Base-by-base conservation (phyloP, 2,329 filamentous ascomycete genomes). In the Fusarium sp. region DNA sequence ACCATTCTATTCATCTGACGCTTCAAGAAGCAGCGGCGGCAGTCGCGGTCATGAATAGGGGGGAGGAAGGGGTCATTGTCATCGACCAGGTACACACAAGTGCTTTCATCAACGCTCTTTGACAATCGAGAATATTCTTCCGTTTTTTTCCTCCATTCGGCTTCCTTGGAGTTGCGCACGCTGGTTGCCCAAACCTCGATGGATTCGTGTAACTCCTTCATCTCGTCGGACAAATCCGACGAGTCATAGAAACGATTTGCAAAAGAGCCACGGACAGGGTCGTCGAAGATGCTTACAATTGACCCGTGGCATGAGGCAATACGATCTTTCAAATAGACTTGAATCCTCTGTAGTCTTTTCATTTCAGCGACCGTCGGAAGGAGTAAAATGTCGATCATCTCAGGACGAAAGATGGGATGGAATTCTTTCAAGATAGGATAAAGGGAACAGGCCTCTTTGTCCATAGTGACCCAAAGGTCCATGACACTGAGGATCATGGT, bases 11-110 rank as follows among this genome's bases (percentile, higher is more conserved):
- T 64, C 5, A 79, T 73, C 18, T 66, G 53, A 4, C 60, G 63
- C 46, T 76, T 76, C 20, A 79, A 63, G 20, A 67, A 75, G 63
- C 84, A 86, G 14, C 80, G 79, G 1, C 61, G 63, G 52, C 82
- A 84, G 1, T 71, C 51, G 1, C 56, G 60, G 10, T 74, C 74
- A 20, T 73, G 68, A 2, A 56, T 43, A 3, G 59, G 52, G 2
- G 16, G 34, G 8, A 46, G 66, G 10, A 68, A 59, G 11, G 57
- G 53, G 11, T 73, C 60, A 16, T 67, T 22, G 0, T 73, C 71
- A 20, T 77, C 69, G 6, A 73, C 58, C 3, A 76, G 25, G 44
- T 77, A 81, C 1, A 76, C 30, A 51, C 82, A 84, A 2, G 73
- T 74, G 14, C 71, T 73, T 1, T 69, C 68, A 16, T 79, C 73